Evolutionary conservation across 768 basidiomycete species (phyloP), one percentile per base, ranked within the genome.

Genomic region (Gloeopeniophorella convolvens): DNA sequence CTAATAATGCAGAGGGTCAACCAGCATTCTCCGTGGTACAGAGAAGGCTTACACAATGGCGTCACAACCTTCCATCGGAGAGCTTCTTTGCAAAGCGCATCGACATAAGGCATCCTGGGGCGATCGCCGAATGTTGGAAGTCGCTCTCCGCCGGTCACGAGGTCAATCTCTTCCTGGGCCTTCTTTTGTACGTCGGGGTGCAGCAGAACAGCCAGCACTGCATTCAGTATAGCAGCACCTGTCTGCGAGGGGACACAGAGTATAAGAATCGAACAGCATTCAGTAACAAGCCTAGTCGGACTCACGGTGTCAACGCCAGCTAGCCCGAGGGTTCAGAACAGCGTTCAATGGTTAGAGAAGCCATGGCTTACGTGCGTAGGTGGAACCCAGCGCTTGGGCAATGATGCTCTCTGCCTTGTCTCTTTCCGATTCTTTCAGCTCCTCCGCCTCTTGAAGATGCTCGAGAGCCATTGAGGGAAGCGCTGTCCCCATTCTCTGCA

Each of bases 81-180:
- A 7, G 54, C 55, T 51, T 62, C 63, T 23, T 39, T 48, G 5
- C 59, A 30, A 7, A 61, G 24, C 2, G 61, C 61, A 8, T 44
- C 36, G 6, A 61, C 36, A 31, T 61, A 60, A 3, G 62, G 60
- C n/a, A 63, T 36, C 11, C 42, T 40, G 0, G 46, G 40, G 18
- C 48, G 35, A 36, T 63, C 63, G 3, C 54, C 50, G 6, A 57
- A 40, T 1, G 45, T 55, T 1, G 62, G 61, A n/a, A 62, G 48
- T 10, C 52, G 43, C 23, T 51, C 44, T 23, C 44, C 16, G 6
- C 58, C 61, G 1, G 57, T 33, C 8, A 62, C 52, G 21, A 36
- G 31, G 46, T 62, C 61, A 4, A 63, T 37, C 45, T 63, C 58
- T 9, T 45, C 51, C 18, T 52, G 60, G 5, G 52, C 60, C 27